Conservation (phyloP, 495 filamentous ascomycete species). For the Penicillium bialowiezense region DNA sequence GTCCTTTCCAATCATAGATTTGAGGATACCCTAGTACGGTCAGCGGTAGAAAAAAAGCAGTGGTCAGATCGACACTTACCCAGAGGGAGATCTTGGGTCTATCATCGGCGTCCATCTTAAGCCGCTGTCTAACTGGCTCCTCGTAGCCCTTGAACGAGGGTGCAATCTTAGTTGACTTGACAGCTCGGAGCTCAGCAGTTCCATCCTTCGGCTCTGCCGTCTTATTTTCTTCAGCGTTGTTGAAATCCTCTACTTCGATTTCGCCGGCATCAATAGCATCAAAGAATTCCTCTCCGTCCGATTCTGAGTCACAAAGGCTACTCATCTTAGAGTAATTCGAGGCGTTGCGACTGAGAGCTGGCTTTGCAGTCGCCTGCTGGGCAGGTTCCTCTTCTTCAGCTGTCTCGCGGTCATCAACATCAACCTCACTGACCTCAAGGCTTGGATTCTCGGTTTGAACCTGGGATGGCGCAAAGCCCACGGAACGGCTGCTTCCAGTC, state of each 20-base stretch:
- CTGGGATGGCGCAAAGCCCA: constrained; percentile 28
- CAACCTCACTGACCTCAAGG: constrained; percentile 15
- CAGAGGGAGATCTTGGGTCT: constrained; percentile 92
- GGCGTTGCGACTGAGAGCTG: constrained; percentile 24
- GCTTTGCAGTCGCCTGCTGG: constrained; percentile 2
- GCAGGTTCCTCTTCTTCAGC: constrained; percentile 6
- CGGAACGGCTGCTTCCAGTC: constrained; percentile 42
- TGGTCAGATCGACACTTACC: constrained; percentile 56
- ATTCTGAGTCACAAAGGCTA: constrained; percentile 71
- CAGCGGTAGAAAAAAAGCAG: neutral
- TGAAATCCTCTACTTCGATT: constrained; percentile 69
- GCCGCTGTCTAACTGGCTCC: constrained; percentile 67
- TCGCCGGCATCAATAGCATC: constrained; percentile 94
- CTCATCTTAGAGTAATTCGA: constrained; percentile 33
- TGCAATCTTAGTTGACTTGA: constrained; percentile 57
- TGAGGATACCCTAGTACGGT: constrained; percentile 75
- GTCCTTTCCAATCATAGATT: constrained; percentile 99
- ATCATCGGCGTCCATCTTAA: constrained; percentile 91
- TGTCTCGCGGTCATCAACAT: neutral
- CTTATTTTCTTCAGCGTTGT: constrained; percentile 42
- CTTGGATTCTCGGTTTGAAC: constrained; percentile 12
- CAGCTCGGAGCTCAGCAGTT: constrained; percentile 45
- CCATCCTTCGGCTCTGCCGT: constrained; percentile 41
- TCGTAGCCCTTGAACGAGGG: constrained; percentile 88
- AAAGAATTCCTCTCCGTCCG: constrained; percentile 93